Evolutionary conservation across 805 yeast genomes (phyloP).

Genomic region (Suhomyces sp.): DNA sequence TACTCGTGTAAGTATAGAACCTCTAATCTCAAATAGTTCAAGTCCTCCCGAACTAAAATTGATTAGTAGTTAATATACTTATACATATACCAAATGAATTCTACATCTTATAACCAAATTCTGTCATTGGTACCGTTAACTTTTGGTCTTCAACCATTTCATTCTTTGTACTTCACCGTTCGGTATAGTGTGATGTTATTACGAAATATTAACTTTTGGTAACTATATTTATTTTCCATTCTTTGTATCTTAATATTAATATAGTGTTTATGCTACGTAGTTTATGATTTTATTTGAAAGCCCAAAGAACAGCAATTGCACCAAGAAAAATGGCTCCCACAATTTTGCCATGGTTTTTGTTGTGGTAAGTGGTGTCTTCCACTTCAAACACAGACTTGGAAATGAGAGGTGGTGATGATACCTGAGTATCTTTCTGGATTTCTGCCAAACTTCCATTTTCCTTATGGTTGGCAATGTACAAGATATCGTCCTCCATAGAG

Average conservation of each 20-base stretch:
- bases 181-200: too few relatives aligned
- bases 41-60: too few relatives aligned
- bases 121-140: too few relatives aligned
- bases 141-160: too few relatives aligned
- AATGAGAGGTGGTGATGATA: neutral
- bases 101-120: too few relatives aligned
- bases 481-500: constrained; percentile 48
- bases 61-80: too few relatives aligned
- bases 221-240: neutral
- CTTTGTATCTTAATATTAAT: neutral
- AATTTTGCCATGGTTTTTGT: constrained; percentile 4
- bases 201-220: too few relatives aligned
- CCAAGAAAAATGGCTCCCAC: constrained; percentile 10
- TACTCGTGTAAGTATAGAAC: too few relatives aligned
- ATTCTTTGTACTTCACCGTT: too few relatives aligned
- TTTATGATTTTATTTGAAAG: neutral
- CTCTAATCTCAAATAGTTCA: too few relatives aligned
- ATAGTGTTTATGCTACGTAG: too few relatives aligned
- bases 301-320: neutral
- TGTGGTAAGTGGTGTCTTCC: neutral
- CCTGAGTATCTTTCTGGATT: neutral
- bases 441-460: constrained; percentile 9
- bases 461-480: constrained; percentile 35
- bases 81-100: too few relatives aligned
- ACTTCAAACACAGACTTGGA: neutral